phyloP scores from a whole-genome alignment of 2,329 filamentous ascomycete species.

The Emericellopsis atlantica region DNA sequence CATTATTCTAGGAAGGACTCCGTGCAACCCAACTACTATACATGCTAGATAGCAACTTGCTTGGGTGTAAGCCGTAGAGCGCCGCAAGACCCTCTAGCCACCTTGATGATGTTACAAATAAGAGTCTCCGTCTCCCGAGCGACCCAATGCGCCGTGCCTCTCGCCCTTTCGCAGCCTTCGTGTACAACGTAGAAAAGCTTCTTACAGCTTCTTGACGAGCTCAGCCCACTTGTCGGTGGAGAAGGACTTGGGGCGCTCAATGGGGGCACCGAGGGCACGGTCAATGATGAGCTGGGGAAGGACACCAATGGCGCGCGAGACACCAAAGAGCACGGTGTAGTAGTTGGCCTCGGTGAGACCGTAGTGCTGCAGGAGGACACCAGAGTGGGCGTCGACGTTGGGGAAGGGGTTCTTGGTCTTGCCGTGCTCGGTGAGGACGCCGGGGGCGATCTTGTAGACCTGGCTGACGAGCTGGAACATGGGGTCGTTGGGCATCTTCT shows the following conservation, averaged over 20 bases:
- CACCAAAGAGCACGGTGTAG: constrained; percentile 99
- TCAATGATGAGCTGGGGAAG: constrained; percentile 99
- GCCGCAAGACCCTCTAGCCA: too few species aligned
- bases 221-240: constrained; percentile 94
- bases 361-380: constrained; percentile 99
- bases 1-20: not conserved
- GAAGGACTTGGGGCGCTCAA: constrained; percentile 98
- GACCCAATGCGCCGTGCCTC: not conserved
- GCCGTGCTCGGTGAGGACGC: constrained; percentile 96
- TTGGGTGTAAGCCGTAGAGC: not conserved
- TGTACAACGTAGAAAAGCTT: not conserved
- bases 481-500: constrained; percentile 90
- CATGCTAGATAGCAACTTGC: constrained; percentile 3
- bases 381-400: constrained; percentile 97
- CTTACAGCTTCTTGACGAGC: constrained; percentile 84
- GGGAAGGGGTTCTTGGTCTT: constrained; percentile 99
- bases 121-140: too few species aligned
- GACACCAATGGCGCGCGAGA: constrained; percentile 94
- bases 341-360: constrained; percentile 97
- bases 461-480: constrained; percentile 99
- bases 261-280: constrained; percentile 90
- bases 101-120: too few species aligned
- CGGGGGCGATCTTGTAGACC: constrained; percentile 99
- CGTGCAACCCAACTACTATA: not conserved
- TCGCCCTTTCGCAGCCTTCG: not conserved